Percentiles rank a stretch among this genome's conserved stretches.
These are phyloP conservation scores for Lathyrus oleraceus DNA, from an alignment of 306 rosid genomes.

Conservation along the genomic window DNA sequence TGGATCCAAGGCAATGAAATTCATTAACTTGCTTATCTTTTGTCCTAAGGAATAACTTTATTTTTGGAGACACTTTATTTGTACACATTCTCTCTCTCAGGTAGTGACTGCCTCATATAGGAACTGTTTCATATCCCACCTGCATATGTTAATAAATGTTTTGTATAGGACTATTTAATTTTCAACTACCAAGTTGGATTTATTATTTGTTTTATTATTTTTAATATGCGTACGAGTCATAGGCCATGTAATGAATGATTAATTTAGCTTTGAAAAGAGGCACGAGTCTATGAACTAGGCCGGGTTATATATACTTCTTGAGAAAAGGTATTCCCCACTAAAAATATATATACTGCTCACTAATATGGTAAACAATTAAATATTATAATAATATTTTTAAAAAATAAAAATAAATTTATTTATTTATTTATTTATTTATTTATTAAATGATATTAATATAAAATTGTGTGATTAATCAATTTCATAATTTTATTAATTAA, in stretches of 20 bases:
- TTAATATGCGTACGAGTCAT: background rate
- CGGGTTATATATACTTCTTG: background rate
- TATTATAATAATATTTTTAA: no score
- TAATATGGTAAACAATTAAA: no score
- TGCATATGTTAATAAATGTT: constrained; percentile 17
- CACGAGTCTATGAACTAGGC: constrained; percentile 13
- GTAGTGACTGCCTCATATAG: constrained; percentile 30
- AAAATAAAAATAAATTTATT: no score
- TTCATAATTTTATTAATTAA: no score
- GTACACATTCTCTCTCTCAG: constrained; percentile 28
- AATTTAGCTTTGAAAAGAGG: background rate
- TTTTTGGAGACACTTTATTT: constrained; percentile 33
- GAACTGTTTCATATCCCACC: constrained; percentile 37
- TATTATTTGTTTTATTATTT: background rate
- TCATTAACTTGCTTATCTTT: constrained; percentile 23
- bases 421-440: no score
- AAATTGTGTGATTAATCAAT: no score
- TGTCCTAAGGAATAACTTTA: constrained; percentile 36
- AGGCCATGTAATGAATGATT: constrained; percentile 4
- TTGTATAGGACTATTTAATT: constrained; percentile 22
- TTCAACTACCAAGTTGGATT: constrained; percentile 17
- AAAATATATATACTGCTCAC: no score
- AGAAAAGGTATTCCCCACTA: no score
- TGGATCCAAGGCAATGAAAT: constrained; percentile 14
- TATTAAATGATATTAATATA: no score